Base-by-base conservation (phyloP, 2,329 filamentous ascomycete genomes). In the Exophiala dermatitidis region DNA sequence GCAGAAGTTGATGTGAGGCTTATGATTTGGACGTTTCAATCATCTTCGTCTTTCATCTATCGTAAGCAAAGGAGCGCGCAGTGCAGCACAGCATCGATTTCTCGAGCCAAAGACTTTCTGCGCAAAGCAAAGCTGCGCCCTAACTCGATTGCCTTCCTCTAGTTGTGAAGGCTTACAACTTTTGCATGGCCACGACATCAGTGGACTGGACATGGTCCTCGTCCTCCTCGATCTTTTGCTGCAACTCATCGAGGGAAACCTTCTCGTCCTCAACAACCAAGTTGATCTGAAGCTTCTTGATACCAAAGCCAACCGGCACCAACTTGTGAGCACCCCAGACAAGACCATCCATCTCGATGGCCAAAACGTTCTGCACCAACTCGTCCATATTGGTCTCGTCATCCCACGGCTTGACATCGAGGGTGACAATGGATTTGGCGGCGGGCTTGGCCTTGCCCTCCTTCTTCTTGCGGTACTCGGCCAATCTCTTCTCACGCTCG, bases 241-340 rank as follows among this genome's bases (percentile, higher is more conserved):
- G 83, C 64, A 98, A 84, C 60, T 96, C 91, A 65, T 85, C 82
- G 62, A 88, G 72, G 63, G 88, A 90, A 70, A 98, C 74, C 83
- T 96, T 96, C 64, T 97, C 91, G 72, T 98, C 93, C 80, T 97
- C 93, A 62, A 97, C 78, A 66, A 97, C 90, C 65, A 97, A 76
- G 85, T 88, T 97, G 80, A 98, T 95, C 82, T 97, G 91, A 61
- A 98, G 84, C 83, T 97, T 97, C 82, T 88, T 93, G 80, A 98
- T 94, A 80, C 93, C 93, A 81, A 88, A 98, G 68, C 90, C 91
- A 67, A 98, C 85, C 63, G 90, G 73, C 48, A 95, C 85, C 62
- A 95, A 79, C 80, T 93, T 88, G 72, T 87, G 90, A 62, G 79
- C 83, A 83, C 91, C 91, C 93, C 93, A 98, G 61, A 94, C 84